A percentile compares a stretch with the other conserved stretches of the same genome.
Evolutionary conservation across 768 basidiomycete species (phyloP).

Genomic region (Boletellus emodensis): DNA sequence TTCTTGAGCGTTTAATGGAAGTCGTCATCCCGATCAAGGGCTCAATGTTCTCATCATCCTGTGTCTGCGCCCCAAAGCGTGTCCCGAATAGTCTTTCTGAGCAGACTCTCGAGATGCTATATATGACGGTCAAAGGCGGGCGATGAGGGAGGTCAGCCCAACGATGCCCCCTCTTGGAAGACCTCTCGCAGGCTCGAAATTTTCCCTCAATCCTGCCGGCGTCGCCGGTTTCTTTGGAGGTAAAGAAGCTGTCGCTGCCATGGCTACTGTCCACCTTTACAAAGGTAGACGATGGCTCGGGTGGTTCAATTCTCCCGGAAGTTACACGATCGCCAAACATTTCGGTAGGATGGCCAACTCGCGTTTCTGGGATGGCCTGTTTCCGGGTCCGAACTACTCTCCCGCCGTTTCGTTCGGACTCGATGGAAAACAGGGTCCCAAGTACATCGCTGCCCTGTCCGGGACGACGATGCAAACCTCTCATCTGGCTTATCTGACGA

Average conservation of each 20-base stretch:
- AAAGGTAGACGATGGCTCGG: conserved; percentile 31
- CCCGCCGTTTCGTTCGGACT: conserved; percentile 27
- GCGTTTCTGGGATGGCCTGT: conserved; percentile 32
- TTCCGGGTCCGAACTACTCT: conserved; percentile 27
- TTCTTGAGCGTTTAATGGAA: not conserved
- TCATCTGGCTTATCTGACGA: conserved; percentile 27
- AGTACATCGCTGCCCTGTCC: conserved; percentile 28
- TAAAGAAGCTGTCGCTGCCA: conserved; percentile 35
- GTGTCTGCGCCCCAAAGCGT: not conserved
- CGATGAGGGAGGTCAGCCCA: not conserved
- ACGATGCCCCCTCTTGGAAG: conserved; percentile 10
- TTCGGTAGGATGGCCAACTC: conserved; percentile 31
- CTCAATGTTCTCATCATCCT: too few relatives aligned
- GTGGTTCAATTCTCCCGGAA: conserved; percentile 36
- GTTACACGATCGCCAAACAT: conserved; percentile 29
- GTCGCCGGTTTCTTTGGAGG: conserved; percentile 36
- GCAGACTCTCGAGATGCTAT: not conserved
- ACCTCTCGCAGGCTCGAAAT: conserved; percentile 9
- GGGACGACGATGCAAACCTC: conserved; percentile 27
- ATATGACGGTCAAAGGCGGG: not conserved
- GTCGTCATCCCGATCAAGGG: not conserved
- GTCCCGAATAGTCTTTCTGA: not conserved
- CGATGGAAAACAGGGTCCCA: conserved; percentile 28
- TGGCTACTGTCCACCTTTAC: conserved; percentile 31
- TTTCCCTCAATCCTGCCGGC: conserved; percentile 28